phyloP scores from a whole-genome alignment of 495 filamentous ascomycete species.

The Parathielavia appendiculata region DNA sequence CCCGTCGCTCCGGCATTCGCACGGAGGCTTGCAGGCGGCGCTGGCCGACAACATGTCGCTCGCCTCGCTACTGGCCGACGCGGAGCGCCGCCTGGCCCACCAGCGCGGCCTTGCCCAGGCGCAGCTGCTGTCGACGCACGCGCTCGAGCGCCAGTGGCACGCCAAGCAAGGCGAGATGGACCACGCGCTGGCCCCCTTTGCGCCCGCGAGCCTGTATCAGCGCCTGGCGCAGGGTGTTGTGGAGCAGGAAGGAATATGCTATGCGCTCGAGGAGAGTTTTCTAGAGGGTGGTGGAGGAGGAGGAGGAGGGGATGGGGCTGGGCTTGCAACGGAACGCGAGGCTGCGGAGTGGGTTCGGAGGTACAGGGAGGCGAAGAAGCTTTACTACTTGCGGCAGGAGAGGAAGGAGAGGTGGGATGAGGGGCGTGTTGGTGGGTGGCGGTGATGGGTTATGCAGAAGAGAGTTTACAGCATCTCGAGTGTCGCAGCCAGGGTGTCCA shows the following conservation, averaged over 20 bases:
- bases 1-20: constrained; percentile 54
- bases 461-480: too few relatives aligned
- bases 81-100: constrained; percentile 56
- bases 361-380: constrained; percentile 68
- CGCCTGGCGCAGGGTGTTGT: constrained; percentile 64
- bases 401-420: constrained; percentile 91
- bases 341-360: constrained; percentile 75
- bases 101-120: constrained; percentile 67
- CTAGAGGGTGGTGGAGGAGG: constrained; percentile 49
- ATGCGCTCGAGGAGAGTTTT: constrained; percentile 84
- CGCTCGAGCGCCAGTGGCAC: constrained; percentile 85
- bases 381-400: constrained; percentile 70
- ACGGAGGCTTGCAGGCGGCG: constrained; percentile 52
- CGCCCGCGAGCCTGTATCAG: constrained; percentile 77
- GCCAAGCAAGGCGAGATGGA: constrained; percentile 87
- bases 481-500: too few relatives aligned
- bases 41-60: constrained; percentile 65
- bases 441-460: constrained; percentile 43
- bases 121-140: constrained; percentile 74
- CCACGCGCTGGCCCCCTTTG: constrained; percentile 72
- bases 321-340: constrained; percentile 65
- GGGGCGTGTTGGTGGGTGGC: constrained; percentile 87
- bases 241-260: constrained; percentile 79
- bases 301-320: neutral
- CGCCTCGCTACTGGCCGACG: constrained; percentile 52